phyloP scores from a whole-genome alignment of 352 stramenopile species.

The Globisporangium nunn region DNA sequence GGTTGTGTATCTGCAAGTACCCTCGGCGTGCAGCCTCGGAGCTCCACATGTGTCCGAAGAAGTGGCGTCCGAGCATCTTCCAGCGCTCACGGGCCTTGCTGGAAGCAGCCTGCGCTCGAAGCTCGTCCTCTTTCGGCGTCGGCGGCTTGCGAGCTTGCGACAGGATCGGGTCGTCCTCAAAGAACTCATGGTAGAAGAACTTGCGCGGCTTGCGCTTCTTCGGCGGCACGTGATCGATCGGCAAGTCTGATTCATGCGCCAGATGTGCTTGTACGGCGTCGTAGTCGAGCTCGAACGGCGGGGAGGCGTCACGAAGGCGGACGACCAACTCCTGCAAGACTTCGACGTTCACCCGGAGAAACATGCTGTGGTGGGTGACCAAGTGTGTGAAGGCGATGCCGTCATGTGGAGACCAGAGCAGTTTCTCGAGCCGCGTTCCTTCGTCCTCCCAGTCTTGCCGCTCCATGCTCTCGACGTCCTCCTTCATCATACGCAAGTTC shows the following conservation, averaged over 20 bases:
- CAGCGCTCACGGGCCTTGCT: slow-evolving; percentile 31
- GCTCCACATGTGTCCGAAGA: slow-evolving; percentile 25
- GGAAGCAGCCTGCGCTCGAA: slow-evolving; percentile 9
- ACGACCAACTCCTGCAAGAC: slow-evolving; percentile 30
- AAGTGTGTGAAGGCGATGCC: slow-evolving; percentile 22
- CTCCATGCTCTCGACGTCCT: slow-evolving; percentile 45
- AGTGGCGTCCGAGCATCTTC: slow-evolving; percentile 35
- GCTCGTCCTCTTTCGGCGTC: slow-evolving; percentile 7
- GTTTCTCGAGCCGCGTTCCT: slow-evolving; percentile 32
- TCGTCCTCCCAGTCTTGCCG: slow-evolving; percentile 43
- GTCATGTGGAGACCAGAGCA: slow-evolving; percentile 41
- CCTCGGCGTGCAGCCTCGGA: slow-evolving; percentile 33
- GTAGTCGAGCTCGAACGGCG: slow-evolving; percentile 53
- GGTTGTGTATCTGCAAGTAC: slow-evolving; percentile 33
- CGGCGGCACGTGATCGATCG: slow-evolving; percentile 23
- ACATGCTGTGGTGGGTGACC: slow-evolving; percentile 19
- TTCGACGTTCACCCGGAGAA: slow-evolving; percentile 37
- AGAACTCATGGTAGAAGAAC: slow-evolving; percentile 76
- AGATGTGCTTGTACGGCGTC: slow-evolving; percentile 31
- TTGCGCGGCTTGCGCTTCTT: slow-evolving; percentile 38
- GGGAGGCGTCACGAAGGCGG: slow-evolving; percentile 6
- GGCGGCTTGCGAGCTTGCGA: neutral
- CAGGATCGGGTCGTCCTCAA: slow-evolving; percentile 51
- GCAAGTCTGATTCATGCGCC: slow-evolving; percentile 20
- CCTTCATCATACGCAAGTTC: slow-evolving; percentile 49